A percentile compares a stretch with the other conserved stretches of the same genome.
Conservation (phyloP, 176 grass and related monocot species). For the Echinochloa phyllopogon region DNA sequence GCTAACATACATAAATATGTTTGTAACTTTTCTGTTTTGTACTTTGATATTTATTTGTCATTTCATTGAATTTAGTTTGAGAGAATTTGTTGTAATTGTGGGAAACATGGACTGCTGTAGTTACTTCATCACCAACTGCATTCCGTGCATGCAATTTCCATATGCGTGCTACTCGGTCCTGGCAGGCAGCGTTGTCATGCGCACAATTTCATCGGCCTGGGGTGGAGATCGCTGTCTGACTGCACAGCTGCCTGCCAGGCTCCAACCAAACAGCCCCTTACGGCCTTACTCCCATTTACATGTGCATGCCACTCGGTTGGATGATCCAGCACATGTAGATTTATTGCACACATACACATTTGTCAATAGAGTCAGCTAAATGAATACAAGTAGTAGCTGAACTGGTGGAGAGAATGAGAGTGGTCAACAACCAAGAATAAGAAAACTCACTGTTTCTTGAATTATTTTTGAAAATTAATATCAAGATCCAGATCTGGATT, state of each 20-base stretch:
- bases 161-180: neutral
- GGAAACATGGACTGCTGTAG: neutral
- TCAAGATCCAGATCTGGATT: neutral
- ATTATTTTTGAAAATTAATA: neutral
- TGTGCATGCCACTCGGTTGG: neutral
- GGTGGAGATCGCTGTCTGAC: no score
- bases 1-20: constrained; percentile 1
- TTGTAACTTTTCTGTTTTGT: constrained; percentile 26
- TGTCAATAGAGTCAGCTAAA: neutral
- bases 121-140: neutral
- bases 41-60: constrained; percentile 12
- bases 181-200: no score
- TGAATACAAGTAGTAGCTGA: neutral
- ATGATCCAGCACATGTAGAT: neutral
- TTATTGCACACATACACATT: neutral
- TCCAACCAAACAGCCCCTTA: no score
- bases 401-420: neutral
- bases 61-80: neutral
- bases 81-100: neutral
- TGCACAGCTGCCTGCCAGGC: no score
- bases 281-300: neutral
- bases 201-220: no score
- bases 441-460: neutral
- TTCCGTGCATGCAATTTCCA: neutral
- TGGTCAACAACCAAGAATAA: neutral